phyloP scores from a whole-genome alignment of 495 filamentous ascomycete genomes.

The Daldinia vernicosa region DNA sequence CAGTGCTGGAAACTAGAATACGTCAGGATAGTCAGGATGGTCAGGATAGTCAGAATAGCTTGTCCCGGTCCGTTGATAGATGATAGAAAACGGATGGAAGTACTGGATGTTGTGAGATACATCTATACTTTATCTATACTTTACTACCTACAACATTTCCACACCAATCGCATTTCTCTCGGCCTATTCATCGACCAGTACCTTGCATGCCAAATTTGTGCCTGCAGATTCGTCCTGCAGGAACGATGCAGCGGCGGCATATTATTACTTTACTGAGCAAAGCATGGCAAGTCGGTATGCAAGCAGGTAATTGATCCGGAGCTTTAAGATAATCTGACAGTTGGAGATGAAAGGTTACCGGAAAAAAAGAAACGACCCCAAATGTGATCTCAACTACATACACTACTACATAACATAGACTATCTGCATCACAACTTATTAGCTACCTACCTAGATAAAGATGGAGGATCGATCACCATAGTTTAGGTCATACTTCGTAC shows the following conservation, averaged over 20 bases:
- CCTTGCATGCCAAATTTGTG: constrained; percentile 49
- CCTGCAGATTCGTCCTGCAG: constrained; percentile 49
- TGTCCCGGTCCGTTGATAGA: constrained; percentile 4
- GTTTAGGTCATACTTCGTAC: too few relatives aligned
- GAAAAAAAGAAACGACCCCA: constrained; percentile 17
- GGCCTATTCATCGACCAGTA: constrained; percentile 45
- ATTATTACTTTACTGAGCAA: constrained; percentile 40
- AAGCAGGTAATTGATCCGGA: constrained; percentile 35
- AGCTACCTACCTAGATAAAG: constrained; percentile 3
- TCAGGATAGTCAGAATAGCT: constrained; percentile 13
- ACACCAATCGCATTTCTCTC: constrained; percentile 37
- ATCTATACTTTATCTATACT: constrained; percentile 6
- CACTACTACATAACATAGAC: constrained; percentile 3
- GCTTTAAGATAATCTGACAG: constrained; percentile 30
- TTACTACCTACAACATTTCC: constrained; percentile 5
- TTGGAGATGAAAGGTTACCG: constrained; percentile 14
- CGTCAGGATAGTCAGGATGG: constrained; percentile 16
- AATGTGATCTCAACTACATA: constrained; percentile 15
- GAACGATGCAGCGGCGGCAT: constrained; percentile 44
- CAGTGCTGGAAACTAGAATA: constrained; percentile 41
- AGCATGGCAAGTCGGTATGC: constrained; percentile 39
- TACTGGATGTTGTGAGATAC: constrained; percentile 35
- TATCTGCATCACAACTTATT: neutral
- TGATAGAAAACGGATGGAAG: constrained; percentile 6
- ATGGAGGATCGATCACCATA: constrained; percentile 11